Evolutionary conservation across 208 protist species (phyloP).

Genomic region (Phytomonas sp.): DNA sequence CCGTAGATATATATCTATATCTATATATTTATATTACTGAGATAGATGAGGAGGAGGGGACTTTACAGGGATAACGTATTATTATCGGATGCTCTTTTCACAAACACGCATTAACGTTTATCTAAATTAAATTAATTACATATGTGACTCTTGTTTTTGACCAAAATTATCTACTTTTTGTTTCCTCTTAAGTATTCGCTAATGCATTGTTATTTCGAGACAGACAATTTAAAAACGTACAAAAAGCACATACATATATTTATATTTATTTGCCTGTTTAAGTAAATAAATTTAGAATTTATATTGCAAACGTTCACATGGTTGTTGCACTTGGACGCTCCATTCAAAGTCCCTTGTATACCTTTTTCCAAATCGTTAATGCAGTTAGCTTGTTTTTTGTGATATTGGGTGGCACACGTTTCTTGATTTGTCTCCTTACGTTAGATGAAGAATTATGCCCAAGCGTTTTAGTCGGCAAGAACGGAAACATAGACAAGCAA

Average conservation of each 20-base stretch:
- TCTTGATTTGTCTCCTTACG: conserved; percentile 27
- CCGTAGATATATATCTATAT: not conserved
- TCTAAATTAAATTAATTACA: not conserved
- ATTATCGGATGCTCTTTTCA: not conserved
- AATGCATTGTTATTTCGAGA: conserved; percentile 11
- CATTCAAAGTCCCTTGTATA: conserved; percentile 41
- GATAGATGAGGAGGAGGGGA: not conserved
- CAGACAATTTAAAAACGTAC: not conserved
- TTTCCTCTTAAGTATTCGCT: not conserved
- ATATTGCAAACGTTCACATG: conserved; percentile 22
- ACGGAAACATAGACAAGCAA: not conserved
- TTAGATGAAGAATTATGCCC: not conserved
- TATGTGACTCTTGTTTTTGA: not conserved
- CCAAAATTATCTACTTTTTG: conserved; percentile 6
- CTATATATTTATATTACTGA: too few species aligned
- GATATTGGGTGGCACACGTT: conserved; percentile 28
- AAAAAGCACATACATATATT: not conserved
- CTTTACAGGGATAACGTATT: not conserved
- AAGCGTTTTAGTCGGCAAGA: not conserved
- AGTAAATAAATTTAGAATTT: not conserved
- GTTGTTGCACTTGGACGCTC: conserved; percentile 50
- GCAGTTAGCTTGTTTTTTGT: conserved; percentile 48
- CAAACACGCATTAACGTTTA: not conserved
- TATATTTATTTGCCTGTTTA: conserved; percentile 8
- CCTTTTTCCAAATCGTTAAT: conserved; percentile 59